Evolutionary conservation across 1,139 yeast genomes (phyloP).

Genomic region (Diutina scorzettiae): DNA sequence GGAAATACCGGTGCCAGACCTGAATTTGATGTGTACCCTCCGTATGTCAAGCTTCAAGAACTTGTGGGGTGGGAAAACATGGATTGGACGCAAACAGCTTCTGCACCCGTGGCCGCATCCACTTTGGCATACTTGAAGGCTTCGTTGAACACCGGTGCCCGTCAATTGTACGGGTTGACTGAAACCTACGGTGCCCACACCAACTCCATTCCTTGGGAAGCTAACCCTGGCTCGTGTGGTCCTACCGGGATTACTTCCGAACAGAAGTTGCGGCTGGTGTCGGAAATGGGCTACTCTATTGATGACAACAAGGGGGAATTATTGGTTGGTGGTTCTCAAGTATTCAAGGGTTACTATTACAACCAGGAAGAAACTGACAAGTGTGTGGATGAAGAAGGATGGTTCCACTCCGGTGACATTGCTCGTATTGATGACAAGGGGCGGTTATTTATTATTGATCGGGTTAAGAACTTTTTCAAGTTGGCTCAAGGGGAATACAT

Average conservation of each 20-base stretch:
- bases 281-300: slow-evolving; percentile 5
- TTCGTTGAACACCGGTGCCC: slow-evolving; percentile 12
- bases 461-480: slow-evolving; percentile 13
- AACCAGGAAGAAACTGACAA: slow-evolving; percentile 28
- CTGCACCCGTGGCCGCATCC: slow-evolving; percentile 14
- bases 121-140: slow-evolving; percentile 14
- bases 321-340: slow-evolving; percentile 28
- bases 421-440: slow-evolving; percentile 10
- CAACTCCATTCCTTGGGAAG: slow-evolving; percentile 10
- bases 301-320: slow-evolving; percentile 22
- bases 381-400: slow-evolving; percentile 16
- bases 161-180: slow-evolving; percentile 14
- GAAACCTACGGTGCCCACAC: slow-evolving; percentile 13
- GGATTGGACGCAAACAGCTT: slow-evolving; percentile 14
- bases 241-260: slow-evolving; percentile 8
- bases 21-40: slow-evolving; percentile 9
- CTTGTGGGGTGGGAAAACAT: slow-evolving; percentile 13
- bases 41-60: slow-evolving; percentile 9
- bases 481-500: slow-evolving; percentile 13
- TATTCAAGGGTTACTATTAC: slow-evolving; percentile 25
- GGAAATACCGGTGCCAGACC: slow-evolving; percentile 7
- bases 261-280: background rate
- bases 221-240: slow-evolving; percentile 13
- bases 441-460: slow-evolving; percentile 10
- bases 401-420: slow-evolving; percentile 12